Evolutionary conservation across 139 green algal genomes (phyloP).

Genomic region (Edaphochlamys debaryana): DNA sequence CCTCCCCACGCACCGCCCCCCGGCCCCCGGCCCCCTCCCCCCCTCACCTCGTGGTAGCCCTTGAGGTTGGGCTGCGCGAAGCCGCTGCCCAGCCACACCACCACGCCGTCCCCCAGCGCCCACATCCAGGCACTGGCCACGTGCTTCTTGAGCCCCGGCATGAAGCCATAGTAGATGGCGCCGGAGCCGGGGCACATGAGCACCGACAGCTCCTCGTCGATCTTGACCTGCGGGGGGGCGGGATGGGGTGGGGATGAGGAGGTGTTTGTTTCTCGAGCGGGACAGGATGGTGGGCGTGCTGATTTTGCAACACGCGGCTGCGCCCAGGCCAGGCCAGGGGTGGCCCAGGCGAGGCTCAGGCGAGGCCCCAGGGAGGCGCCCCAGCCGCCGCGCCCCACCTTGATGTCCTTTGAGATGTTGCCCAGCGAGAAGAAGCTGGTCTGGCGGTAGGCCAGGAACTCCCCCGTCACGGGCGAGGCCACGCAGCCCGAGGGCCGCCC

Average conservation of each 20-base stretch:
- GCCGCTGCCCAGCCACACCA: constrained; percentile 15
- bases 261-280: no score
- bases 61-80: background rate
- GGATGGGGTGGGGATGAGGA: no score
- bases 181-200: background rate
- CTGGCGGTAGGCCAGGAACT: background rate
- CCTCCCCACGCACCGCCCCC: no score
- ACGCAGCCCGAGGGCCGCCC: background rate
- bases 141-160: background rate
- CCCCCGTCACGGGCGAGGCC: background rate
- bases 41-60: constrained; percentile 15
- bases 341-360: no score
- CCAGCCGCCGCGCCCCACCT: background rate
- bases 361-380: no score
- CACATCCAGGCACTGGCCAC: background rate
- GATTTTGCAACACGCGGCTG: no score
- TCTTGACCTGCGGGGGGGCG: background rate
- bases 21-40: no score
- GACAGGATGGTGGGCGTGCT: no score
- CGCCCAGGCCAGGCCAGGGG: no score
- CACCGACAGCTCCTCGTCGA: background rate
- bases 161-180: background rate
- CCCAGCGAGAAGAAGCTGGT: background rate
- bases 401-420: background rate
- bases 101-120: background rate